Percentiles rank a stretch among this genome's conserved stretches.
phyloP scores from a whole-genome alignment of 2,329 filamentous ascomycete genomes.

The Cercospora sesami region DNA sequence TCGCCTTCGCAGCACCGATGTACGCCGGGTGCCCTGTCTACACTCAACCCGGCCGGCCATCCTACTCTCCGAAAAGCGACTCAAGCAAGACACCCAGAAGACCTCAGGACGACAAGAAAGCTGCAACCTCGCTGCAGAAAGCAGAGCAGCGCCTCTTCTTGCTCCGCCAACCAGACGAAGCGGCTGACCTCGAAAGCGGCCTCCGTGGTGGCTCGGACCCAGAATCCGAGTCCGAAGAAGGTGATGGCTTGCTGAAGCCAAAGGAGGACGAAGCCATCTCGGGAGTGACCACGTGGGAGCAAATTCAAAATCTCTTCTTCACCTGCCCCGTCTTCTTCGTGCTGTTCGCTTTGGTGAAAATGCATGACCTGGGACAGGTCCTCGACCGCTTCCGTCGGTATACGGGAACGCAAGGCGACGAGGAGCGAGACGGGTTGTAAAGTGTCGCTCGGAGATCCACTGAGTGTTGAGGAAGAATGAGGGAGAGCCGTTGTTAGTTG shows the following conservation, averaged over 20 bases:
- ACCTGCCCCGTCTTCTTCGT: neutral
- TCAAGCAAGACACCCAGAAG: neutral
- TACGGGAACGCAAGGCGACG: neutral
- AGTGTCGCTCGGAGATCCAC: fast-evolving
- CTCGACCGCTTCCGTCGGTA: neutral
- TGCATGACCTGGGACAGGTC: neutral
- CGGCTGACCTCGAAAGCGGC: neutral
- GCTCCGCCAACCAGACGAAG: neutral
- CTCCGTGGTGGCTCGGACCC: neutral
- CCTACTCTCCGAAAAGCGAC: neutral
- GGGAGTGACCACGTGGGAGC: neutral
- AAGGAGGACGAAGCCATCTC: neutral
- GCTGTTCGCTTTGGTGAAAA: neutral
- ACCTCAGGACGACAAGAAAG: neutral
- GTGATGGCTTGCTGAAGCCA: neutral
- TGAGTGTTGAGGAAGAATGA: no score
- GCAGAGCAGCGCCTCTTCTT: neutral
- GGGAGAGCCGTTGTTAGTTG: no score
- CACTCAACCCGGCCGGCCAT: neutral
- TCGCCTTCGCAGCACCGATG: neutral
- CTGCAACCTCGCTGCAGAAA: neutral
- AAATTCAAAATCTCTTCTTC: neutral
- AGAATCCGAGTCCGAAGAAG: neutral
- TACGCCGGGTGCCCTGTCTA: neutral
- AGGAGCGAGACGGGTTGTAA: neutral